Evolutionary conservation across 139 green algal species (phyloP), one percentile per base, ranked within the genome.

Genomic region (Axilococcus clingmanii): DNA sequence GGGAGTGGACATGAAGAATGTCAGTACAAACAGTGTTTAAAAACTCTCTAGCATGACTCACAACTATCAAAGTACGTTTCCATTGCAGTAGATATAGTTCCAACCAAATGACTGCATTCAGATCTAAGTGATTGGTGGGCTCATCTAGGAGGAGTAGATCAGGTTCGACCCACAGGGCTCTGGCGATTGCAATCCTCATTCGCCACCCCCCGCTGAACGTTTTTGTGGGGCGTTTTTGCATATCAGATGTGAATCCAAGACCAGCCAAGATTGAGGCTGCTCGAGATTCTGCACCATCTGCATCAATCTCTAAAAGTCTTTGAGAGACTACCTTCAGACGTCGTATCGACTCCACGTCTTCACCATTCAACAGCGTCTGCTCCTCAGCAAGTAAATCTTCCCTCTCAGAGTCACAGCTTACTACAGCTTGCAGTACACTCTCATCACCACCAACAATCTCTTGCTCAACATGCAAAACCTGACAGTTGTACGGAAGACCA

Each of bases 131-230:
- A 61, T 89, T 88, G 49, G 82, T 88, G n/a, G 82, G 82, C 70
- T 83, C 82, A 50, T 94, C 85, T 57, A 94, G 68, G 51, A 91
- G 69, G 60, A 96, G 66, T 51, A 95, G 77, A 55, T 96, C 78
- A 1, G 88, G 87, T 6, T 74, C 16, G 28, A 76, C 66, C 50
- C 94, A 83, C 41, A 96, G 68, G 47, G 91, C 68, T 3, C 85
- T 78, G 12, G 68, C 77, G 8, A 96, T 61, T 0, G 83, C 85
- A 20, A 96, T 81, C 5, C 86, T 76, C 52, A 86, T 74, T 16
- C 86, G 75, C 78, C 93, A 88, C 6, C 87, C 85, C 2, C 85
- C 84, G 31, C 38, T 73, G 65, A 94, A 87, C 5, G 66, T 83
- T 14, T 55, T 59, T 3, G 84, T 94, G 11, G 79, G 31, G 0